Conservation (phyloP, 257 asterid genomes). For the Lycium barbarum region DNA sequence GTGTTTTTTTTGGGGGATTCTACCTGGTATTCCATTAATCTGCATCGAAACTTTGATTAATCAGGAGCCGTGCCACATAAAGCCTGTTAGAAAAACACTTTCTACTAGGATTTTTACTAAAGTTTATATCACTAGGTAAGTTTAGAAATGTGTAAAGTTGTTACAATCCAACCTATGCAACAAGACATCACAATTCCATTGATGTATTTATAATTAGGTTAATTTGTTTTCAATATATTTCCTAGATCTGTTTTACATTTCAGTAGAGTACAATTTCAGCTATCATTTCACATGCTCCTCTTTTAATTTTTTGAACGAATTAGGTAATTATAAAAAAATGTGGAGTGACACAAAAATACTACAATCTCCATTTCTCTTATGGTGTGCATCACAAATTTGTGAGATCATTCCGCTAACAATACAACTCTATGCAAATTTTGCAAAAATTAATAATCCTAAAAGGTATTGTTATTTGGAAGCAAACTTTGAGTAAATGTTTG, state of each 20-base stretch:
- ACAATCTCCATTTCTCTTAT: too few species aligned
- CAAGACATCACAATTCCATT: neutral
- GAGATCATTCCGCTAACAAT: neutral
- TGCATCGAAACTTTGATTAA: too few species aligned
- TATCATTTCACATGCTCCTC: neutral
- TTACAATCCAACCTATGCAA: neutral
- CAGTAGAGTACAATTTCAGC: neutral
- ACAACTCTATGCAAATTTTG: neutral
- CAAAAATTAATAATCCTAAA: neutral
- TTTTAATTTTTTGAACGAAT: too few species aligned
- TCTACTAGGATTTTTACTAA: too few species aligned
- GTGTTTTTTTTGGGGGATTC: too few species aligned
- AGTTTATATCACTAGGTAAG: neutral
- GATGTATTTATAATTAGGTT: neutral
- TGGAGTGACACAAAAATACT: too few species aligned
- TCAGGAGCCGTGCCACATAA: too few species aligned
- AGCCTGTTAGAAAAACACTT: neutral
- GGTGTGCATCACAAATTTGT: too few species aligned
- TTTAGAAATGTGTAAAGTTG: neutral
- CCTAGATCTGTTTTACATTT: neutral
- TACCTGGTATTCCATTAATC: too few species aligned
- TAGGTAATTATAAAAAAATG: too few species aligned
- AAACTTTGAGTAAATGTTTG: too few species aligned
- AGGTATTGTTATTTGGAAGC: too few species aligned
- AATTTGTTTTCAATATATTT: neutral